Evolutionary conservation across 2,329 filamentous ascomycete genomes (phyloP).

Genomic region (Aspergillus hiratsukae): DNA sequence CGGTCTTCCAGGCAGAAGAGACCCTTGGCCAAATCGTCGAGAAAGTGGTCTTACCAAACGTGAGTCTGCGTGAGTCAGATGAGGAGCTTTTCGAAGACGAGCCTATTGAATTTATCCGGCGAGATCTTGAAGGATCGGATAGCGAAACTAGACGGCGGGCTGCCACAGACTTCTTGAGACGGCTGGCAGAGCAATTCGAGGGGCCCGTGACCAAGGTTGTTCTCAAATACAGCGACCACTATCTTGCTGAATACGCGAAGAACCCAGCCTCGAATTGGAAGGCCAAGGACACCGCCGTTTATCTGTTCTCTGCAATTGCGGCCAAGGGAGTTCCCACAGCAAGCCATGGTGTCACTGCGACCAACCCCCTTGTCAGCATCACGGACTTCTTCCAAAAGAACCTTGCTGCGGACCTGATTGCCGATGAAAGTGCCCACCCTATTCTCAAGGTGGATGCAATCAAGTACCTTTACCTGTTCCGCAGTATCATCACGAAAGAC

Average conservation of each 20-base stretch:
- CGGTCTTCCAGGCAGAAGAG: conserved; percentile 76
- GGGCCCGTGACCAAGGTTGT: conserved; percentile 80
- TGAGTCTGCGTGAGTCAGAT: conserved; percentile 86
- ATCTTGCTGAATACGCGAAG: conserved; percentile 69
- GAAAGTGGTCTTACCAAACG: conserved; percentile 91
- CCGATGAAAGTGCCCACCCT: conserved; percentile 64
- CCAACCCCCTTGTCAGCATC: conserved; percentile 82
- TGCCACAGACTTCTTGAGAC: conserved; percentile 88
- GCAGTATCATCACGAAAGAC: conserved; percentile 84
- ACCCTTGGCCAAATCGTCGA: conserved; percentile 84
- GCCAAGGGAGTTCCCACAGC: conserved; percentile 85
- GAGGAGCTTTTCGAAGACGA: conserved; percentile 97
- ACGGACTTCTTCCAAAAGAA: conserved; percentile 93
- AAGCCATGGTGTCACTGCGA: conserved; percentile 82
- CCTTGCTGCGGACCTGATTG: conserved; percentile 81
- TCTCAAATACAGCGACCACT: conserved; percentile 79
- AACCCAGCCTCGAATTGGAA: conserved; percentile 75
- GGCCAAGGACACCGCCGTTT: conserved; percentile 96
- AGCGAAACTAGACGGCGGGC: conserved; percentile 88
- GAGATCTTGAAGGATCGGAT: conserved; percentile 93
- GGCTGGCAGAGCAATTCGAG: conserved; percentile 86
- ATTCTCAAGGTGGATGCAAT: conserved; percentile 97
- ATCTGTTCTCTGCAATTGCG: conserved; percentile 90
- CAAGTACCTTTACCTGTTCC: conserved; percentile 96
- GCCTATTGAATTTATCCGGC: conserved; percentile 94